Evolutionary conservation across 768 basidiomycete genomes (phyloP).

Genomic region (Pleurotus sapidus): DNA sequence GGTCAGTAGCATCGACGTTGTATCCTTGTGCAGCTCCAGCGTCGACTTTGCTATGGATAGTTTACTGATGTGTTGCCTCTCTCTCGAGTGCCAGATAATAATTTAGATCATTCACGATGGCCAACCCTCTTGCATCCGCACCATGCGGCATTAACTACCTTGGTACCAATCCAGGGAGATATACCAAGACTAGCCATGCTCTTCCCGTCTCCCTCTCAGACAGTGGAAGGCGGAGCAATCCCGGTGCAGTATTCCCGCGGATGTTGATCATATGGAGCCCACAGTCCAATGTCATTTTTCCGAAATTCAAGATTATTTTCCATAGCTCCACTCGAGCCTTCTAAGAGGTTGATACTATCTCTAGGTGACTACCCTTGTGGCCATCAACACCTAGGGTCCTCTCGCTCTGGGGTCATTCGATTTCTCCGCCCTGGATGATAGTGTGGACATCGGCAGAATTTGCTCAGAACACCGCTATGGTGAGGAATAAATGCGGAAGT

Average conservation of each 20-base stretch:
- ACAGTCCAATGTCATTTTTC: not conserved
- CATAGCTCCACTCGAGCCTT: constrained; percentile 1
- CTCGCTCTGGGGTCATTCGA: not conserved
- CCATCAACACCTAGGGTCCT: not conserved
- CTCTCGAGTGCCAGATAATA: too few relatives aligned
- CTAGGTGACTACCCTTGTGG: not conserved
- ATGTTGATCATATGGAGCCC: constrained; percentile 1
- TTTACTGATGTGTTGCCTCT: too few relatives aligned
- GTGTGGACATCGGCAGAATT: not conserved
- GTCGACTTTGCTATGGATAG: too few relatives aligned
- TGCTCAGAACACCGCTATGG: not conserved
- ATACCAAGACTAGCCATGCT: too few relatives aligned
- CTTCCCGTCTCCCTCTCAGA: not conserved
- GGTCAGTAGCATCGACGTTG: too few relatives aligned
- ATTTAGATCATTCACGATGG: too few relatives aligned
- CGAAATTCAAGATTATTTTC: not conserved
- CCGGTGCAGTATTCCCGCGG: not conserved
- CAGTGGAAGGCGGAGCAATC: not conserved
- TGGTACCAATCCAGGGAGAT: too few relatives aligned
- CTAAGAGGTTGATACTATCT: not conserved
- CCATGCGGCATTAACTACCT: too few relatives aligned
- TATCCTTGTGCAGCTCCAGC: too few relatives aligned
- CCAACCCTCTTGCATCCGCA: too few relatives aligned
- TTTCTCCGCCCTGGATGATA: not conserved
- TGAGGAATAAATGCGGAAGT: constrained; percentile 6